Evolutionary conservation across 2,329 filamentous ascomycete species (phyloP).

Genomic region (Fusarium sacchari): DNA sequence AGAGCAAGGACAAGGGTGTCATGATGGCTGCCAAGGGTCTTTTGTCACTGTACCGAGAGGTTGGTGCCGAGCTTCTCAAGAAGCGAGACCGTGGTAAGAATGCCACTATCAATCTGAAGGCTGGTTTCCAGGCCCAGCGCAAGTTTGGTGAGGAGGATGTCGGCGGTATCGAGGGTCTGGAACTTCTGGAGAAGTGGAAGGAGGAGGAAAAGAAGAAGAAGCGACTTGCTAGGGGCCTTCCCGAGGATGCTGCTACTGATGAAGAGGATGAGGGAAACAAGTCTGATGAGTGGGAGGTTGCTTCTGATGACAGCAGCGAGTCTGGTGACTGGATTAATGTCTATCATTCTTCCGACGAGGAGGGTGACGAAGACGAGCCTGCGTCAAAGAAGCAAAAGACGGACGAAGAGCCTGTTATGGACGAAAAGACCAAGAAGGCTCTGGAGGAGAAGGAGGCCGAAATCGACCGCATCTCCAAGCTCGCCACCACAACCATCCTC

Average conservation of each 20-base stretch:
- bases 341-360: conserved; percentile 82
- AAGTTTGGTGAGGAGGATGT: conserved; percentile 84
- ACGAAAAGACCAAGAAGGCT: conserved; percentile 54
- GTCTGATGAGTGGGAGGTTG: conserved; percentile 70
- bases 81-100: conserved; percentile 93
- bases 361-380: conserved; percentile 72
- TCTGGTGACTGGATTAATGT: conserved; percentile 96
- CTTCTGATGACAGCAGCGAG: conserved; percentile 69
- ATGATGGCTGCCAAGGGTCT: conserved; percentile 98
- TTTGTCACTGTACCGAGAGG: conserved; percentile 88
- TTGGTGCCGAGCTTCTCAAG: conserved; percentile 87
- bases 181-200: conserved; percentile 92
- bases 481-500: conserved; percentile 93
- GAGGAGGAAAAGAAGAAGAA: conserved; percentile 84
- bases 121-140: conserved; percentile 78
- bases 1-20: conserved; percentile 98
- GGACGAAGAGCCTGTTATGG: conserved; percentile 45
- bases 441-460: conserved; percentile 54
- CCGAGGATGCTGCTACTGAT: conserved; percentile 69
- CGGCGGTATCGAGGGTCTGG: conserved; percentile 90
- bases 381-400: conserved; percentile 59
- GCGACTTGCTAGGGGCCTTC: conserved; percentile 73
- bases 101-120: conserved; percentile 82
- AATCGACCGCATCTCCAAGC: conserved; percentile 68
- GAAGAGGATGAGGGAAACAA: conserved; percentile 67